Evolutionary conservation across 139 green algal species (phyloP), one percentile per base, ranked within the genome.

Genomic region (Spirogloea muscicola): DNA sequence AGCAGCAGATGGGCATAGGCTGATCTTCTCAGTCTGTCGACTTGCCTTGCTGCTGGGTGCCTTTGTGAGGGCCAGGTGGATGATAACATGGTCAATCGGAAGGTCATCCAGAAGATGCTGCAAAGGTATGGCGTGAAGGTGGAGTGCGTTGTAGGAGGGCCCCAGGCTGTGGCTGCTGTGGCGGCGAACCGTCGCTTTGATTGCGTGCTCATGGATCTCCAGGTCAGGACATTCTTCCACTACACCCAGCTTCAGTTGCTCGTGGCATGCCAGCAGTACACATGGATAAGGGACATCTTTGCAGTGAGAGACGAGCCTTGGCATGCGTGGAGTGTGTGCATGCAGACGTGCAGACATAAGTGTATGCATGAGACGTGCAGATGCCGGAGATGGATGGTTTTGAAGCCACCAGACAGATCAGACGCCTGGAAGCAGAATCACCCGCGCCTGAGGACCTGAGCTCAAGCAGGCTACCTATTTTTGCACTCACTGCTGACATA

Each of bases 351-450:
- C n/a, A n/a, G n/a, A n/a, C n/a, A n/a, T n/a, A n/a, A n/a, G n/a
- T n/a, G n/a, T n/a, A n/a, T n/a, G n/a, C n/a, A n/a, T n/a, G n/a
- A n/a, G n/a, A n/a, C 42, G 40, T 0, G 37, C 70, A 79, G 70
- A 79, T 79, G 70, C 70, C 70, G 5, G 70, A 29, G 18, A 71
- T 79, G 70, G 70, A 79, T 46, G 70, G 70, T 10, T 79, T 64
- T 21, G 70, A 79, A 46, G 61, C 70, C 31, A 79, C 71, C 16
- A 29, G 51, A 7, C 36, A 21, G 71, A 79, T 79, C 42, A 61
- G 71, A 7, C 21, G 38, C n/a, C 65, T 49, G 27, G 65, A 74
- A 13, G 34, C 21, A 3, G n/a, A 74, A 21, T 37, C 63, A 10
- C 18, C 27, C 3, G 34, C 36, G 16, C 34, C 34, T 6, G 43